Percentiles rank a stretch among this genome's conserved stretches.
Evolutionary conservation across 371 early-diverging fungal genomes (phyloP).

Genomic region (Rhizopus arrhizus): DNA sequence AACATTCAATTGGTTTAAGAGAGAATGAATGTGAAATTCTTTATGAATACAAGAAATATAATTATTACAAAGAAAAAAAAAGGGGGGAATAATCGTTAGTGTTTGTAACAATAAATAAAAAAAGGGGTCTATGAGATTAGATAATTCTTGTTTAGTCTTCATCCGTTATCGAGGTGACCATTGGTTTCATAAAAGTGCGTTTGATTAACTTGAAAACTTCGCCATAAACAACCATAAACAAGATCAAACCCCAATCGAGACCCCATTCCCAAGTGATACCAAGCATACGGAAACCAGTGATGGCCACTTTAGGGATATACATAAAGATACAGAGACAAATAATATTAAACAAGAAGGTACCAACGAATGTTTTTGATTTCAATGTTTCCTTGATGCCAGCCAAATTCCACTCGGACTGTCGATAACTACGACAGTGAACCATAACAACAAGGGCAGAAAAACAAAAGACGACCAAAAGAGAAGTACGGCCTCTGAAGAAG

Average conservation of each 20-base stretch:
- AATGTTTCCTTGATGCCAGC: conserved; percentile 37
- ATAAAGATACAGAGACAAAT: conserved; percentile 59
- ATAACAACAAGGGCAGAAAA: conserved; percentile 61
- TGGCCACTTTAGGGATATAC: conserved; percentile 70
- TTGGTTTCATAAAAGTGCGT: conserved; percentile 35
- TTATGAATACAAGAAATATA: too few species aligned
- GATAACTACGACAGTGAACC: conserved; percentile 68
- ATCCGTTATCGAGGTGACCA: conserved; percentile 19
- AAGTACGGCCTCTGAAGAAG: conserved; percentile 71
- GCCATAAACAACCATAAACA: conserved; percentile 56
- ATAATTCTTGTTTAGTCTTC: not conserved
- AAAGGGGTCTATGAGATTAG: not conserved
- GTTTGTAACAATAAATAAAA: not conserved
- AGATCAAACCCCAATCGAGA: conserved; percentile 50
- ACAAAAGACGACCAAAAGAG: conserved; percentile 63
- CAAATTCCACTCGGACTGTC: conserved; percentile 59
- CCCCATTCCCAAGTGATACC: conserved; percentile 79
- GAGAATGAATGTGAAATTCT: too few species aligned
- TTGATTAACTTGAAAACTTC: conserved; percentile 55
- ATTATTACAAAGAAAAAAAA: too few species aligned
- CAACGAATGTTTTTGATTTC: conserved; percentile 55
- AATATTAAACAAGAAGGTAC: conserved; percentile 52
- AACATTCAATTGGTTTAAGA: too few species aligned
- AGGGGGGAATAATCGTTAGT: not conserved
- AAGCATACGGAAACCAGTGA: conserved; percentile 64